A percentile compares a stretch with the other conserved stretches of the same genome.
Conservation (phyloP, 495 filamentous ascomycete species). For the Neurospora tetrasperma region DNA sequence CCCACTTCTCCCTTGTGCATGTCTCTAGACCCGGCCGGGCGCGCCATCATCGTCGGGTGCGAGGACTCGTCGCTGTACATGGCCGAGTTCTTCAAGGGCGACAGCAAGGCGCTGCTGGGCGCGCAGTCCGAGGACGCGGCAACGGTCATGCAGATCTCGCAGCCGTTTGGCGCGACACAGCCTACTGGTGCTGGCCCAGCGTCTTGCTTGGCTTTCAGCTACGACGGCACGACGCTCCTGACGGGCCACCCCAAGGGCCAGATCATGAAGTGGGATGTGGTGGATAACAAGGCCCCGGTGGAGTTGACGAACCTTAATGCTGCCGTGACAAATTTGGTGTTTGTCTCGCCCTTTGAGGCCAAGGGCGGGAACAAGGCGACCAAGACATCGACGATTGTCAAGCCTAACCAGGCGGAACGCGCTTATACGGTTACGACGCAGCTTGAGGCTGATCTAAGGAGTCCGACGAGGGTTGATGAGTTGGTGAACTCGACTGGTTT, state of each 20-base stretch:
- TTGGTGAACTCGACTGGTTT: conserved; percentile 31
- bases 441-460: conserved; percentile 33
- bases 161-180: conserved; percentile 52
- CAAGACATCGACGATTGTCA: conserved; percentile 53
- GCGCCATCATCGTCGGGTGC: conserved; percentile 72
- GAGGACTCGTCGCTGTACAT: conserved; percentile 75
- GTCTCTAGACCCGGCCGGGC: conserved; percentile 70
- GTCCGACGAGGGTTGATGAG: conserved; percentile 27
- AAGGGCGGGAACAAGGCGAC: conserved; percentile 21
- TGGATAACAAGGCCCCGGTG: conserved; percentile 54
- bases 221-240: conserved; percentile 70
- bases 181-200: conserved; percentile 41
- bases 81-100: conserved; percentile 54
- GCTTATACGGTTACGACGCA: conserved; percentile 63
- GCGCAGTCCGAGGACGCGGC: conserved; percentile 39
- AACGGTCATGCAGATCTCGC: conserved; percentile 43
- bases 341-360: conserved; percentile 41
- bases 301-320: conserved; percentile 60
- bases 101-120: conserved; percentile 47
- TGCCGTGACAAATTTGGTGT: conserved; percentile 66
- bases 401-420: conserved; percentile 57
- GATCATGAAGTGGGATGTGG: conserved; percentile 55
- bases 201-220: conserved; percentile 56
- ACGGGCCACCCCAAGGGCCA: conserved; percentile 76
- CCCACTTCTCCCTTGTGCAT: conserved; percentile 60